Conservation (phyloP, 2,329 filamentous ascomycete species). For the Diaporthe sp. region DNA sequence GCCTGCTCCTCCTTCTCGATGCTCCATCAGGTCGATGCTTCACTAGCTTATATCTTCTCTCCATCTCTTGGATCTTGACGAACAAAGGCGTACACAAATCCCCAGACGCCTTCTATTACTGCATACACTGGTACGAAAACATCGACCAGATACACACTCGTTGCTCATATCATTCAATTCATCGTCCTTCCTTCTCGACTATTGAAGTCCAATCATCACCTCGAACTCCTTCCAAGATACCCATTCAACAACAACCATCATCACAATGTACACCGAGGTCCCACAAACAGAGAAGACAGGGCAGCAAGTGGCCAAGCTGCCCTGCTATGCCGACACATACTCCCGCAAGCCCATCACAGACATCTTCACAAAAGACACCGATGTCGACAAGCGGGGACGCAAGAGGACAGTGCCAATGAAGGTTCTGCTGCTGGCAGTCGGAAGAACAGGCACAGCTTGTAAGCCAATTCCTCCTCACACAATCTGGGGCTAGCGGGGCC, state of each 20-base stretch:
- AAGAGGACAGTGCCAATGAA: slow-evolving; percentile 78
- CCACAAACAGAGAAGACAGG: slow-evolving; percentile 4
- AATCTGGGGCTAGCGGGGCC: neutral
- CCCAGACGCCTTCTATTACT: slow-evolving; percentile 5
- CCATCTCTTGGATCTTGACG: neutral
- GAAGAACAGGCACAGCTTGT: slow-evolving; percentile 79
- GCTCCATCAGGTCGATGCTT: slow-evolving; percentile 12
- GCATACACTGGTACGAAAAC: neutral
- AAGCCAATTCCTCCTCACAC: slow-evolving; percentile 49
- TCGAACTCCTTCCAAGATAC: neutral
- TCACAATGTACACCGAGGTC: slow-evolving; percentile 37
- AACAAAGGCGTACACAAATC: neutral
- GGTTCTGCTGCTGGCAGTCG: slow-evolving; percentile 77
- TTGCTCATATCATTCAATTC: slow-evolving; percentile 6
- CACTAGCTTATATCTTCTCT: slow-evolving; percentile 31
- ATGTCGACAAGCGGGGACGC: slow-evolving; percentile 76
- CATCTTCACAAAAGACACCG: slow-evolving; percentile 75
- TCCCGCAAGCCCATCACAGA: slow-evolving; percentile 64
- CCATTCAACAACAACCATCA: neutral
- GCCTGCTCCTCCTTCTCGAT: slow-evolving; percentile 24
- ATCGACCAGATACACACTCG: slow-evolving; percentile 17
- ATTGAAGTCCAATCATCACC: neutral
- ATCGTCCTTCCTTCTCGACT: neutral
- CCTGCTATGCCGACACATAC: slow-evolving; percentile 48
- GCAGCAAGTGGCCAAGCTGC: slow-evolving; percentile 36